A percentile compares a stretch with the other conserved stretches of the same genome.
phyloP scores from a whole-genome alignment of 2,329 filamentous ascomycete genomes.

The Botrytis sinoallii region DNA sequence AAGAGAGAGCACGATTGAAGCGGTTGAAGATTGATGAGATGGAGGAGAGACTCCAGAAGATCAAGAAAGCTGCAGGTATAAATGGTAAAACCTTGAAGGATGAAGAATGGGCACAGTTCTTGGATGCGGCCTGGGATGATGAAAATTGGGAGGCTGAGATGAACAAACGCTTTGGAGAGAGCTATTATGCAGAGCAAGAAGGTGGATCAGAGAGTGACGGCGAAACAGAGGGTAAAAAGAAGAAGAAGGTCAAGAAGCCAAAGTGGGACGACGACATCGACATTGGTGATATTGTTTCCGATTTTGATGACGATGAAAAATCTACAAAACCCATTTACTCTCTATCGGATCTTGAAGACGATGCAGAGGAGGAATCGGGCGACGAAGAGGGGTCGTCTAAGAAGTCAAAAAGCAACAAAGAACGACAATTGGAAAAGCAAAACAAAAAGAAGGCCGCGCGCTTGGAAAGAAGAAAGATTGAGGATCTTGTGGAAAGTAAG shows the following conservation, averaged over 20 bases:
- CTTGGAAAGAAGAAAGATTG: constrained; percentile 77
- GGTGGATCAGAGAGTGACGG: constrained; percentile 61
- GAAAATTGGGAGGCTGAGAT: constrained; percentile 89
- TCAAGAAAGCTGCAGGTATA: constrained; percentile 84
- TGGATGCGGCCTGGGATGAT: constrained; percentile 87
- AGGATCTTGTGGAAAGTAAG: constrained; percentile 78
- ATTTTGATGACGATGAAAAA: constrained; percentile 67
- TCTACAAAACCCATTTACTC: constrained; percentile 49
- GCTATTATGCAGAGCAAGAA: constrained; percentile 77
- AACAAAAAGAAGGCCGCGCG: constrained; percentile 69
- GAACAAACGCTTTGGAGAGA: constrained; percentile 80
- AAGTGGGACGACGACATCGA: constrained; percentile 97
- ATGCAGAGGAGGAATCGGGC: constrained; percentile 44
- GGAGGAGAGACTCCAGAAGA: constrained; percentile 79
- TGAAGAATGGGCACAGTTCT: constrained; percentile 78
- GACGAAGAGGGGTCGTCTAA: constrained; percentile 42
- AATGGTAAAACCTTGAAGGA: constrained; percentile 64
- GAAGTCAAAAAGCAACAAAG: constrained; percentile 59
- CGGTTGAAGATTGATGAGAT: constrained; percentile 90
- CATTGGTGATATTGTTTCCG: constrained; percentile 85
- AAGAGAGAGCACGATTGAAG: constrained; percentile 78
- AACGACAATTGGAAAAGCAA: constrained; percentile 57
- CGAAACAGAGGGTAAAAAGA: constrained; percentile 49
- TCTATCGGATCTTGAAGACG: constrained; percentile 51
- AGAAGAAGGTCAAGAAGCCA: constrained; percentile 71